phyloP scores from a whole-genome alignment of 2,329 filamentous ascomycete genomes.

The Colletotrichum theobromicola region DNA sequence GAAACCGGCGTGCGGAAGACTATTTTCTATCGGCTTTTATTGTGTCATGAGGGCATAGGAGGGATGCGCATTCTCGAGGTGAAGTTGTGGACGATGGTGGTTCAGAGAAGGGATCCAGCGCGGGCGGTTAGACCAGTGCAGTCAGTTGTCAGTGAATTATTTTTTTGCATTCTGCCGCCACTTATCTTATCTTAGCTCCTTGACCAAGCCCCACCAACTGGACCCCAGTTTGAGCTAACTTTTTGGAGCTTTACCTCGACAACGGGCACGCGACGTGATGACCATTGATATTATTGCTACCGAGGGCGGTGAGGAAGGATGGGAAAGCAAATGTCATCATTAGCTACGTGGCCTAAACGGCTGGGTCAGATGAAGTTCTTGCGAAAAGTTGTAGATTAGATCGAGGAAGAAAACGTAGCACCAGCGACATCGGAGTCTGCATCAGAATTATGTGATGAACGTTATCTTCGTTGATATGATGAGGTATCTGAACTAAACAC shows the following conservation, averaged over 20 bases:
- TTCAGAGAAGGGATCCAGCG: not conserved
- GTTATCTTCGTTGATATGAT: slow-evolving; percentile 18
- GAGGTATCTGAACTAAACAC: slow-evolving; percentile 23
- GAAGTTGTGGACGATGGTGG: not conserved
- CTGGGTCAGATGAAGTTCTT: too few species aligned
- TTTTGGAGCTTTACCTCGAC: not conserved
- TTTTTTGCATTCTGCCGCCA: slow-evolving; percentile 8
- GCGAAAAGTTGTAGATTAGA: too few species aligned
- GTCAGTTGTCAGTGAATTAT: not conserved
- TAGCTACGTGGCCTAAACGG: not conserved
- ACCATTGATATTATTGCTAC: not conserved
- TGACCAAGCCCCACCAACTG: not conserved
- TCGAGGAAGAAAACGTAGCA: too few species aligned
- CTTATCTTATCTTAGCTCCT: slow-evolving; percentile 23
- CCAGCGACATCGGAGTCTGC: not conserved
- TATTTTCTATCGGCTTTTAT: not conserved
- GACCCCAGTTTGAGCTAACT: not conserved
- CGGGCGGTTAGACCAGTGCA: not conserved
- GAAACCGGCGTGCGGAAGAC: not conserved
- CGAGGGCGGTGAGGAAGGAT: not conserved
- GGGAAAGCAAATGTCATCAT: not conserved
- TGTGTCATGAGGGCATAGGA: not conserved
- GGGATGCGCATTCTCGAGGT: not conserved
- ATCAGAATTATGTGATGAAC: not conserved
- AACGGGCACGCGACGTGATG: not conserved